These are phyloP conservation scores for Fomitopsis betulina DNA, from an alignment of 1,284 basidiomycete species.

Conservation along the genomic window DNA sequence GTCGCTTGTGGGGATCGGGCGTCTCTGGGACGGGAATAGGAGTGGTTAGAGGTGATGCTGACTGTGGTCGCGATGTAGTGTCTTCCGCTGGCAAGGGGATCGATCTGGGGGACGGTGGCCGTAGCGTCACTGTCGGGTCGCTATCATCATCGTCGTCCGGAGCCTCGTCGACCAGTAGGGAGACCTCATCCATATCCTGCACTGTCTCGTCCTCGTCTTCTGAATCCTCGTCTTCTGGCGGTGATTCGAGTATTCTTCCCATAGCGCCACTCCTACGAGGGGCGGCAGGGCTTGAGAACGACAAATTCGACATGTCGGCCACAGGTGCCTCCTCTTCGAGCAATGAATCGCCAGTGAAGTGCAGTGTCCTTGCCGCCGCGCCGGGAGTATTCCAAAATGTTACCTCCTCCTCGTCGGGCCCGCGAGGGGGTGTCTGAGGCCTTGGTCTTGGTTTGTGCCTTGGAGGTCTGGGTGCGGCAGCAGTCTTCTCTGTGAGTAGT, in stretches of 20 bases:
- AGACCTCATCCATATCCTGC: neutral
- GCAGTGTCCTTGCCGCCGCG: conserved; percentile 48
- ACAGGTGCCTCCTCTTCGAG: conserved; percentile 61
- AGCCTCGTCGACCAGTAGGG: neutral
- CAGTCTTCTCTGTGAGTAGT: conserved; percentile 27
- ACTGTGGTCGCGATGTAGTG: conserved; percentile 2
- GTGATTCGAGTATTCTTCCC: neutral
- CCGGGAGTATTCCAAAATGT: conserved; percentile 59
- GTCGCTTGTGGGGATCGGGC: conserved; percentile 15
- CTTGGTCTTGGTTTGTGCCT: conserved; percentile 7
- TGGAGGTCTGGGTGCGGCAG: neutral
- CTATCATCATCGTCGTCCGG: neutral
- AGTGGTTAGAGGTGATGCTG: conserved; percentile 5
- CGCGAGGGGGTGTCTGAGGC: conserved; percentile 17
- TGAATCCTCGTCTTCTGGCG: neutral
- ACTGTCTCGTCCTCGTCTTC: neutral
- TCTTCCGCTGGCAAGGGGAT: conserved; percentile 5
- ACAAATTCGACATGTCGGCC: conserved; percentile 43
- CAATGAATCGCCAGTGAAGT: conserved; percentile 56
- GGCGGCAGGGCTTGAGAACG: conserved; percentile 45
- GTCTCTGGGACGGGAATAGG: conserved; percentile 6
- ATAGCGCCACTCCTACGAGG: neutral
- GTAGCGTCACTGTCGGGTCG: neutral
- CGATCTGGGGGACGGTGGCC: neutral
- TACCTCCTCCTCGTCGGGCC: conserved; percentile 39